Evolutionary conservation across 495 filamentous ascomycete species (phyloP), one percentile per base, ranked within the genome.

Genomic region (Podospora pseudopauciseta): DNA sequence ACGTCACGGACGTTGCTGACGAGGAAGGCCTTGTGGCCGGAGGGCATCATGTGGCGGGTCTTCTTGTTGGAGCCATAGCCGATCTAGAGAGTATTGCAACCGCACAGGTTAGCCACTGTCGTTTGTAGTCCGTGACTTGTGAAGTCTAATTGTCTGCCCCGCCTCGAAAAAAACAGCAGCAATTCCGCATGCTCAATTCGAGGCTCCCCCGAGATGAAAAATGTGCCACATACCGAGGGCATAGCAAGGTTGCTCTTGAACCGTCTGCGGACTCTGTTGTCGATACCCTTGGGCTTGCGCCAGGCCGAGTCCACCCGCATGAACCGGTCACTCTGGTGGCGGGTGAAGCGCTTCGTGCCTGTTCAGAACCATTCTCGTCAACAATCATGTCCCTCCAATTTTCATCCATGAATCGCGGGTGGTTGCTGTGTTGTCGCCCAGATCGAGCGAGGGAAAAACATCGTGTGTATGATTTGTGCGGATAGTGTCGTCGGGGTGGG

Each of bases 211-310:
- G 9, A 49, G 32, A 32, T 11, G 2, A 49, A 15, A 60, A 53
- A 32, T 23, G 5, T 16, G 26, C 58, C 68, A 88, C 92, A 82
- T 92, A 98, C 94, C 86, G 93, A 96, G 82, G 95, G 95, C 94
- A 99, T 98, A 77, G 90, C 91, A 81, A 91, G 90, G 82, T 90
- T 90, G 75, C 94, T 91, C 88, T 94, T 93, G 86, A 97, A 97
- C 72, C 94, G 89, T 84, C 94, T 87, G 75, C 92, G 88, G 78
- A 94, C 92, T 67, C 89, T 83, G 77, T 79, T 79, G 71, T 99
- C 95, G 83, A 99, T 99, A 90, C 95, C 95, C 89, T 97, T 99
- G 65, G 95, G 95, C 88, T 99, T 99, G 84, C 95, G 91, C 95
- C 95, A 99, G 81, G 85, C 89, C 56, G 90, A 79, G 78, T 86